These are phyloP conservation scores for Blastobotrys capitulatus DNA, from an alignment of 1,139 yeast species.

Conservation along the genomic window DNA sequence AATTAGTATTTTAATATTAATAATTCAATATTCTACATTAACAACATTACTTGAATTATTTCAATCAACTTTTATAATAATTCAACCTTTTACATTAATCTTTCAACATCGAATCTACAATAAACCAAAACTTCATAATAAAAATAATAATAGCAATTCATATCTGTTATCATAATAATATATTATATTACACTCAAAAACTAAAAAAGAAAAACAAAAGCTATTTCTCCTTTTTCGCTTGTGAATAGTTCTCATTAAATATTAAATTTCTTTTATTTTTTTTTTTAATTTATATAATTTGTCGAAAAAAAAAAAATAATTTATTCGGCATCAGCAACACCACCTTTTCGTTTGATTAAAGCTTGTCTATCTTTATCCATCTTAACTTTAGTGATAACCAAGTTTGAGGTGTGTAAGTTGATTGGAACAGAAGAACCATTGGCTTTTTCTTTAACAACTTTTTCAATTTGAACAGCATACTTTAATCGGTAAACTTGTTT, in stretches of 20 bases:
- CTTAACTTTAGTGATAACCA: conserved; percentile 97
- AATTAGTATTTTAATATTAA: too few species aligned
- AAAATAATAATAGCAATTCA: not conserved
- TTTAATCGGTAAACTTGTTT: conserved; percentile 99
- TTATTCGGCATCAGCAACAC: conserved; percentile 58
- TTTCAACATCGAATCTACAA: conserved; percentile 1
- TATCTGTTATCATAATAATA: not conserved
- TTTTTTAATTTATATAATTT: not conserved
- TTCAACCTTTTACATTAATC: not conserved
- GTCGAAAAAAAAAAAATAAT: too few species aligned
- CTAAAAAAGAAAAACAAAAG: not conserved
- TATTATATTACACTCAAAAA: not conserved
- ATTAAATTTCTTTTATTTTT: not conserved
- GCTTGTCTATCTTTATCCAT: conserved; percentile 99
- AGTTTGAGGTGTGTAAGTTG: conserved; percentile 98
- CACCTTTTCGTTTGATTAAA: conserved; percentile 91
- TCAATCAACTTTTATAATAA: not conserved
- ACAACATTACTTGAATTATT: not conserved
- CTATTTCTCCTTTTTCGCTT: too few species aligned
- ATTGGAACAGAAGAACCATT: conserved; percentile 98
- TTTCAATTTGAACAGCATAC: conserved; percentile 94
- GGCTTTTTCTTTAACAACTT: conserved; percentile 96
- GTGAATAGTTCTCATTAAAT: too few species aligned
- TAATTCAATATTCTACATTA: not conserved
- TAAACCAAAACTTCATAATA: not conserved